Evolutionary conservation across 2,329 filamentous ascomycete species (phyloP).

Genomic region (Davidsoniella virescens): DNA sequence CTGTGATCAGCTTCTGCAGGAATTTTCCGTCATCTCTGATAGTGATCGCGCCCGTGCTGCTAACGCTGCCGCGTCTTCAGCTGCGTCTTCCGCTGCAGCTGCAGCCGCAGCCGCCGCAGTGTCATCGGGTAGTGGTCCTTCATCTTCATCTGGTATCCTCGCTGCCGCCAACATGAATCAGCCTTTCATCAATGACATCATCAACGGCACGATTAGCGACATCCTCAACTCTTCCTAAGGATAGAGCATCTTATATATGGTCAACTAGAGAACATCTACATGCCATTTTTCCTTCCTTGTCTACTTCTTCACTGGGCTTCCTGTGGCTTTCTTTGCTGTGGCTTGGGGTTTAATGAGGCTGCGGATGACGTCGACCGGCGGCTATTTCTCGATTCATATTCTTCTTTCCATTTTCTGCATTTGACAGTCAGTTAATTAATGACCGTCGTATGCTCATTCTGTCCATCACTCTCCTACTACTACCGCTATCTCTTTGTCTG

Average conservation of each 20-base stretch:
- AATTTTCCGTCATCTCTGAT: slow-evolving; percentile 10
- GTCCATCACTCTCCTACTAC: no score
- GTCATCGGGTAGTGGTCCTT: background rate
- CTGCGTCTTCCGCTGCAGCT: slow-evolving; percentile 2
- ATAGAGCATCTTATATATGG: no score
- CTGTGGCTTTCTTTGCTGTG: no score
- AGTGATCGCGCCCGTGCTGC: slow-evolving; percentile 2
- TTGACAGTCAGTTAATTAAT: no score
- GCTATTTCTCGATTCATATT: no score
- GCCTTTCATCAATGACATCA: slow-evolving; percentile 8
- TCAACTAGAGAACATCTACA: background rate
- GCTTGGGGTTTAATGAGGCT: no score
- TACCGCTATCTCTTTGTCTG: no score
- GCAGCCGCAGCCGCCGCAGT: background rate
- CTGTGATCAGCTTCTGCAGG: slow-evolving; percentile 11
- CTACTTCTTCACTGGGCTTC: background rate
- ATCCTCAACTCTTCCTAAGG: background rate
- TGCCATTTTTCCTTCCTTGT: background rate
- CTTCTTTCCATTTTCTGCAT: no score
- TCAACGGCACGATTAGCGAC: slow-evolving; percentile 10
- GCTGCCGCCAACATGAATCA: slow-evolving; percentile 9
- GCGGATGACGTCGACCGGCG: no score
- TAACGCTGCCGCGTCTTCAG: background rate
- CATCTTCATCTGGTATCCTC: background rate
- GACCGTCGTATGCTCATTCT: no score